phyloP scores from a whole-genome alignment of 371 early-diverging fungal species.

The Haplosporangium sp. region DNA sequence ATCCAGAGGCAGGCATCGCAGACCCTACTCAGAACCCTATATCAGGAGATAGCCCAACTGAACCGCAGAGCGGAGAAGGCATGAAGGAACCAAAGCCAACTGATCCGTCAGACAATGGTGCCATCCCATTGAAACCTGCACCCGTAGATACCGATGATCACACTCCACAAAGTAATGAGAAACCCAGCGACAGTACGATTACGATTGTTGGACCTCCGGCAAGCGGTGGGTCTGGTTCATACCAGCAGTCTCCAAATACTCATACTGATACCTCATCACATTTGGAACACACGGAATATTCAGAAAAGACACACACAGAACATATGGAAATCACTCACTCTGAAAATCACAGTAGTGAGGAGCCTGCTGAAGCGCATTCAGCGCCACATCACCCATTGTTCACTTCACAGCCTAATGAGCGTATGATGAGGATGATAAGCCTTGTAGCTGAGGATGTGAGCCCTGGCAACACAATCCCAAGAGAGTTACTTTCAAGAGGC shows the following conservation, averaged over 20 bases:
- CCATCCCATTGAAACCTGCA: conserved; percentile 14
- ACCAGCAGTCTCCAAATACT: background rate
- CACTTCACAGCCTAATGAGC: conserved; percentile 18
- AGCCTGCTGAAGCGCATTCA: background rate
- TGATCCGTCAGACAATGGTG: background rate
- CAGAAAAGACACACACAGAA: background rate
- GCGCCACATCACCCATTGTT: conserved; percentile 31
- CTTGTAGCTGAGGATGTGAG: conserved; percentile 28
- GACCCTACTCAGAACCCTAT: background rate
- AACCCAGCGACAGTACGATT: background rate
- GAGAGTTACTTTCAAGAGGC: background rate
- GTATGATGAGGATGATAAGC: conserved; percentile 26
- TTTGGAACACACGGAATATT: background rate
- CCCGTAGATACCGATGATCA: conserved; percentile 11
- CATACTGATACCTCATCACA: background rate
- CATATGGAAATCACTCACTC: background rate
- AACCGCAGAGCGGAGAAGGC: background rate
- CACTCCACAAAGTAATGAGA: background rate
- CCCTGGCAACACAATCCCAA: conserved; percentile 31
- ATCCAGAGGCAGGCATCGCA: background rate
- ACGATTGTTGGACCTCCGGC: background rate
- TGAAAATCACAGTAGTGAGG: conserved; percentile 6
- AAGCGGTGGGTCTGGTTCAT: background rate
- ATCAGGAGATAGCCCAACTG: background rate
- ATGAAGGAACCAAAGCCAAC: conserved; percentile 9